Evolutionary conservation across 2,329 filamentous ascomycete species (phyloP), one percentile per base, ranked within the genome.

Genomic region (Hawksworthiomyces lignivorus): DNA sequence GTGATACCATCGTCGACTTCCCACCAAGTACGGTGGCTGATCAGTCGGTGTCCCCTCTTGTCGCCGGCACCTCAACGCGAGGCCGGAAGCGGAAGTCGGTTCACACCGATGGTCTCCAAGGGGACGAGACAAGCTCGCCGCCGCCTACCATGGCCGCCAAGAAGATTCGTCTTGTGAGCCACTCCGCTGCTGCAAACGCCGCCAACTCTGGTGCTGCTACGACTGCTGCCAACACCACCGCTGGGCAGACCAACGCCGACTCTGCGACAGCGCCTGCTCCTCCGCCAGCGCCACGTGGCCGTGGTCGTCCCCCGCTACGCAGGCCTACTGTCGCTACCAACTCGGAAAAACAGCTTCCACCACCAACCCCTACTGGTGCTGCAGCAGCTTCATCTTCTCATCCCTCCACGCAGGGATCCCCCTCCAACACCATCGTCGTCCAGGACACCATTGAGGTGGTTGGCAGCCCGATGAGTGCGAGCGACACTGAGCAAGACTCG

Each of bases 361-460:
- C n/a, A n/a, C n/a, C n/a, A n/a, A 17, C 12, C 20, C 12, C 21
- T 27, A 5, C 14, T 10, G 19, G 14, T 15, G 24, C 31, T n/a
- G 12, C 8, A 29, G 6, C 15, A 8, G 14, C 27, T 18, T 15
- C 7, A 24, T 9, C 10, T 21, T 9, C 22, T 5, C 7, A 24
- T 12, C 18, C 36, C 1, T 15, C 22, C 7, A n/a, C 31, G 1
- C 54, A 61, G 39, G 57, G 56, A 39, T 53, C 57, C 21, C 51
- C 50, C 4, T 57, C 61, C 1, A 59, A 62, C 34, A 68, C 68
- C 21, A 67, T 74, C 32, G 69, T 76, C 21, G 70, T 77, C 24
- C 68, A 73, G 53, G 73, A 77, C 52, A 76, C 72, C 12, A 77
- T 77, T 46, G 69, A 77, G 51, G 73, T 77, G 36, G 70, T 72